Conservation (phyloP, 495 filamentous ascomycete genomes). For the Tricharina praecox region DNA sequence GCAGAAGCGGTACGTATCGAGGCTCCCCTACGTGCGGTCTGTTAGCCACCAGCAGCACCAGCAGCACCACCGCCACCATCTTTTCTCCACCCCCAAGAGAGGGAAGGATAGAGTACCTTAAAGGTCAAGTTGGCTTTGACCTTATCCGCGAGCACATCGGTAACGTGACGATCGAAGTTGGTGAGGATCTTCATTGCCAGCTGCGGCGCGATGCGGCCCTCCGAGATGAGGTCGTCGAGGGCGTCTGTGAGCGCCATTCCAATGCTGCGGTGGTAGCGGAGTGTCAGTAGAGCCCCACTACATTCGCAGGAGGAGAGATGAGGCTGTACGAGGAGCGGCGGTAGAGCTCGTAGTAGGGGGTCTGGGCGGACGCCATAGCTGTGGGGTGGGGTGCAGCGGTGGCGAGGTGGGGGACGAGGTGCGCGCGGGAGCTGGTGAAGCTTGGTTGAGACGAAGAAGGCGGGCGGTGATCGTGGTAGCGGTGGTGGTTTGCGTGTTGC, state of each 20-base stretch:
- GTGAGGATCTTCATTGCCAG: conserved; percentile 93
- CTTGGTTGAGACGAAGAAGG: too few relatives aligned
- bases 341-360: conserved; percentile 82
- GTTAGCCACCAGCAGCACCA: conserved; percentile 1
- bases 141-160: conserved; percentile 73
- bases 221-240: conserved; percentile 86
- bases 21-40: conserved; percentile 54
- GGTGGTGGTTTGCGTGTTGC: too few relatives aligned
- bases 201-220: conserved; percentile 86
- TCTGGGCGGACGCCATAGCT: conserved; percentile 5
- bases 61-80: too few relatives aligned
- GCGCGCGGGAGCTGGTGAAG: too few relatives aligned
- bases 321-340: conserved; percentile 82
- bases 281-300: conserved; percentile 19
- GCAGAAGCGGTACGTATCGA: conserved; percentile 99
- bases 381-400: too few relatives aligned
- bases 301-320: conserved; percentile 10
- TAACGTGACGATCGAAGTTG: conserved; percentile 79
- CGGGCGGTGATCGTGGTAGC: too few relatives aligned
- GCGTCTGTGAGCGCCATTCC: conserved; percentile 84
- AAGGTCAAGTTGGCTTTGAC: conserved; percentile 83
- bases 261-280: conserved; percentile 49
- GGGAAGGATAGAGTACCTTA: too few relatives aligned
- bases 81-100: conserved; percentile 3
- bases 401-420: too few relatives aligned